phyloP scores from a whole-genome alignment of 805 yeast genomes.

The Kluyveromyces aestuarii region DNA sequence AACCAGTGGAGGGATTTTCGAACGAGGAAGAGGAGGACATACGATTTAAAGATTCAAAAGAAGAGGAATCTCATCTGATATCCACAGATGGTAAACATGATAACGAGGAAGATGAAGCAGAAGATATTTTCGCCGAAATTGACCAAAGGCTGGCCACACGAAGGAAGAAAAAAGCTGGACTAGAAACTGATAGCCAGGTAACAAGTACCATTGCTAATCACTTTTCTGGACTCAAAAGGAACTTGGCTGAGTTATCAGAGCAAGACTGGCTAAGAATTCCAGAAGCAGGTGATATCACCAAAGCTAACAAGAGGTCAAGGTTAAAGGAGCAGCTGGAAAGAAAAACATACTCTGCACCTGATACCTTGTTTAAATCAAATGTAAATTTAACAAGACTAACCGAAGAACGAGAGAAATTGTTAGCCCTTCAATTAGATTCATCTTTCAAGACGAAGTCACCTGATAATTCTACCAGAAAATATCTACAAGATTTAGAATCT shows the following conservation, averaged over 20 bases:
- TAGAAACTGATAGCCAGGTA: neutral
- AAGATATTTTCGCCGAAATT: slow-evolving; percentile 52
- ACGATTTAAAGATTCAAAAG: neutral
- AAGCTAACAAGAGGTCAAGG: slow-evolving; percentile 64
- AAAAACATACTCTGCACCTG: slow-evolving; percentile 79
- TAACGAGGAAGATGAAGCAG: slow-evolving; percentile 73
- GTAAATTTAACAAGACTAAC: slow-evolving; percentile 45
- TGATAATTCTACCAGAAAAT: slow-evolving; percentile 32
- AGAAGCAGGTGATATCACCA: slow-evolving; percentile 81
- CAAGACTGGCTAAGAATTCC: slow-evolving; percentile 81
- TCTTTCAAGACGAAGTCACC: slow-evolving; percentile 11
- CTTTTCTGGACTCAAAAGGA: slow-evolving; percentile 39
- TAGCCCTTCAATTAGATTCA: slow-evolving; percentile 46
- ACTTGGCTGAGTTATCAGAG: slow-evolving; percentile 45
- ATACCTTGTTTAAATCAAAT: slow-evolving; percentile 41
- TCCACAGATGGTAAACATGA: slow-evolving; percentile 23
- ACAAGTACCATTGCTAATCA: neutral
- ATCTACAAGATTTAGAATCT: slow-evolving; percentile 33
- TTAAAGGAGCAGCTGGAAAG: slow-evolving; percentile 51
- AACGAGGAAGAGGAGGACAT: slow-evolving; percentile 17
- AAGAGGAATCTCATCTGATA: slow-evolving; percentile 2
- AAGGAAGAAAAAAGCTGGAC: slow-evolving; percentile 11
- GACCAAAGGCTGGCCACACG: slow-evolving; percentile 42
- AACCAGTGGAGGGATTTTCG: slow-evolving; percentile 26
- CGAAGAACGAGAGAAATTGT: slow-evolving; percentile 51